Base-by-base conservation (phyloP, 2,329 filamentous ascomycete species). In the Fusarium pilosicola region DNA sequence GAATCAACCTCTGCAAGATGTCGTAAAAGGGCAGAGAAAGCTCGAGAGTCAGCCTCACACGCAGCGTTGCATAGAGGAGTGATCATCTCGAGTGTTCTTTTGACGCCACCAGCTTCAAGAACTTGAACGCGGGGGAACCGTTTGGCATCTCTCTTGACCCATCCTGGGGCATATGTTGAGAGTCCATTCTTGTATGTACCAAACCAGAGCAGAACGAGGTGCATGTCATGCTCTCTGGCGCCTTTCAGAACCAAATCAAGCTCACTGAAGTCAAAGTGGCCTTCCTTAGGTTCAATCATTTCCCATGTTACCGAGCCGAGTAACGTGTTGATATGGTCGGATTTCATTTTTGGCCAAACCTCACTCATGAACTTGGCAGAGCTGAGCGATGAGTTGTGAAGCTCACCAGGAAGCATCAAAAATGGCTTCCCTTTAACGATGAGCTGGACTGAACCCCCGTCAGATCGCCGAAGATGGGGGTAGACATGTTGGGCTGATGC, bases 1-100 rank as follows among this genome's bases (percentile, higher is more conserved):
- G 78, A 78, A 51, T 89, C 86, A 9, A 88, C 74, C 6, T 85
- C 78, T 12, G 83, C 82, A 0, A 84, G 60, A 52, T 84, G 79
- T 2, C 48, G 60, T 72, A 82, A 79, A 12, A 83, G 68, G 15
- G 75, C 76, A 1, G 77, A 71, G 38, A 83, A 83, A 0, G 82
- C 82, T 8, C 67, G 69, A 1, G 76, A 72, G 54, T 83, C 82
- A 3, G 82, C 82, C 14, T 73, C 59, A 51, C 80, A 80, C 0
- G 73, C 77, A 9, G 79, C 79, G 1, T 77, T 60, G 45, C 73
- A 74, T 12, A 83, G 69, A 6, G 80, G 80, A 2, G 80, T 78
- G 5, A 83, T 68, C 75, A 83, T 79, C 62, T 83, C 81, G 8
- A 79, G 49, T 11, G 80, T 81, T 7, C 76, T 72, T 59, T 78